Evolutionary conservation across 805 yeast genomes (phyloP).

Genomic region (Kluyveromyces siamensis): DNA sequence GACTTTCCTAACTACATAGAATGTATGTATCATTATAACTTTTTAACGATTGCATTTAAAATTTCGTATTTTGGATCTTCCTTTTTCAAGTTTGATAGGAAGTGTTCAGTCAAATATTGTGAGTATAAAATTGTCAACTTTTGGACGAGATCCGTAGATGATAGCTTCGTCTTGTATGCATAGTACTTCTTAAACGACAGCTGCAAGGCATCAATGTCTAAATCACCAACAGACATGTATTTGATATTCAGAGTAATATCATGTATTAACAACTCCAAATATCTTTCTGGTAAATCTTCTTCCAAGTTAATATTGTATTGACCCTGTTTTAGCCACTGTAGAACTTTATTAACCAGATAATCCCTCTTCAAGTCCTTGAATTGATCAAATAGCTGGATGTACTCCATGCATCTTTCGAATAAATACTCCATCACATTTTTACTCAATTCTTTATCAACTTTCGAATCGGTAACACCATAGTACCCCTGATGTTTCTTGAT

Average conservation of each 20-base stretch:
- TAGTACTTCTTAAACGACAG: constrained; percentile 61
- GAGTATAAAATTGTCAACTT: constrained; percentile 30
- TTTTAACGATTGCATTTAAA: constrained; percentile 26
- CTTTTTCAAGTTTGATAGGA: constrained; percentile 20
- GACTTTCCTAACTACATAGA: background rate
- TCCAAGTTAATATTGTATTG: constrained; percentile 28
- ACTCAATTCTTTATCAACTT: constrained; percentile 25
- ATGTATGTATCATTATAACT: constrained; percentile 12
- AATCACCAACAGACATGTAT: constrained; percentile 31
- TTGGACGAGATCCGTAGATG: constrained; percentile 23
- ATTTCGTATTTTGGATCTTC: constrained; percentile 24
- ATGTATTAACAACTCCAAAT: constrained; percentile 33
- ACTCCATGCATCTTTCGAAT: constrained; percentile 36
- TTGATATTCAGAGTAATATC: constrained; percentile 66
- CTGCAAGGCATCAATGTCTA: constrained; percentile 50
- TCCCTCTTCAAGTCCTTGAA: constrained; percentile 63
- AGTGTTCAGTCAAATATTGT: constrained; percentile 26
- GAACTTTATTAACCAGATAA: constrained; percentile 56
- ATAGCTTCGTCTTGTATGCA: constrained; percentile 45
- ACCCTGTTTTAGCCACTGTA: constrained; percentile 41
- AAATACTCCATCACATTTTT: constrained; percentile 22
- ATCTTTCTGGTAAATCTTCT: constrained; percentile 23
- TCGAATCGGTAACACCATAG: constrained; percentile 25
- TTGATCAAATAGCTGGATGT: constrained; percentile 53
- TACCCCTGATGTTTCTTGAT: constrained; percentile 27